phyloP scores from a whole-genome alignment of 495 filamentous ascomycete species.

The Stereocaulon alpinum region DNA sequence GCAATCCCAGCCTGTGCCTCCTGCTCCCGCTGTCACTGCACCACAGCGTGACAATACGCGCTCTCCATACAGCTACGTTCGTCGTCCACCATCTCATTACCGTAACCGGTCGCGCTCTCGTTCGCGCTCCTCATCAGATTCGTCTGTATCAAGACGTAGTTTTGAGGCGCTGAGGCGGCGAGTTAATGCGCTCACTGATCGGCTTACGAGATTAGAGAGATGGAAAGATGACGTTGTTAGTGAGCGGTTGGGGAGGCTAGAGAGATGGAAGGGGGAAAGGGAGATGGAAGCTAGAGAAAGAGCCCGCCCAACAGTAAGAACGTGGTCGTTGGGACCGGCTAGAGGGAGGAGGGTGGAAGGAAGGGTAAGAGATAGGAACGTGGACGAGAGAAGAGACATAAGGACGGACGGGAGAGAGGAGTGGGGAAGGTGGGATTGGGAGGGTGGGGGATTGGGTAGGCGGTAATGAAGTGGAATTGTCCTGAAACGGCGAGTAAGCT shows the following conservation, averaged over 20 bases:
- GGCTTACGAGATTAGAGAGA: background rate
- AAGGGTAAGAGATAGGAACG: background rate
- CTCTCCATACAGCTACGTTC: background rate
- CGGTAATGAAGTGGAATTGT: too few relatives aligned
- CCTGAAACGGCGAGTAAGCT: too few relatives aligned
- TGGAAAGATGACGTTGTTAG: background rate
- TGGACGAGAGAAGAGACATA: background rate
- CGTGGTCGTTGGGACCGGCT: background rate
- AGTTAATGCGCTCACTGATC: background rate
- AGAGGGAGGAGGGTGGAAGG: background rate
- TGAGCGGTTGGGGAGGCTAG: background rate
- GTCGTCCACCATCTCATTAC: background rate
- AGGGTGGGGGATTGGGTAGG: background rate
- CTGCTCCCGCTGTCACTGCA: background rate
- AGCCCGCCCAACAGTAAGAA: background rate
- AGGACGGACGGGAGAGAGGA: background rate
- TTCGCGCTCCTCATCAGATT: background rate
- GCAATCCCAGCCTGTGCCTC: background rate
- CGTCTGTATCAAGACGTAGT: background rate
- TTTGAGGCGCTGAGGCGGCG: background rate
- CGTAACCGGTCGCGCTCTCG: background rate
- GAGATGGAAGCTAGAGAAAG: background rate
- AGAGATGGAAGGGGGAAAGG: constrained; percentile 1
- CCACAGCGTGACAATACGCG: background rate
- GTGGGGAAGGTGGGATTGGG: background rate